Evolutionary conservation across 2,329 filamentous ascomycete genomes (phyloP).

Genomic region (Fusarium continuum): DNA sequence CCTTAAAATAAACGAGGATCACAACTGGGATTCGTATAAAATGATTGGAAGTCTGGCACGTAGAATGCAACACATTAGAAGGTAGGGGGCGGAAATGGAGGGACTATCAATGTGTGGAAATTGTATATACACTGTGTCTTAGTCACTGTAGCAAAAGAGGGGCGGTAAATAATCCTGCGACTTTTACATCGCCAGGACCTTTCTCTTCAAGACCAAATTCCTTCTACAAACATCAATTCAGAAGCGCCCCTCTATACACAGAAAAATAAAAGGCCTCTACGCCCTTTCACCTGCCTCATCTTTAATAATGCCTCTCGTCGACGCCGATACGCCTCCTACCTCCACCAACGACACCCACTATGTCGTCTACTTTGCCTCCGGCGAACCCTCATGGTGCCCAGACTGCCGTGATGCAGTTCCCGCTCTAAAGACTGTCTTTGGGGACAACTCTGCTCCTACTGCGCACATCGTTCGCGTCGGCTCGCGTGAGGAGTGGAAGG

Average conservation of each 20-base stretch:
- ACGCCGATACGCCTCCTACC: slow-evolving; percentile 39
- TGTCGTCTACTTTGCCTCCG: slow-evolving; percentile 46
- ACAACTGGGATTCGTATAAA: too few relatives aligned
- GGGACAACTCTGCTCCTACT: slow-evolving; percentile 33
- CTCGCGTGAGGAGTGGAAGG: slow-evolving; percentile 38
- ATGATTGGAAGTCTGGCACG: too few relatives aligned
- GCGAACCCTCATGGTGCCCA: slow-evolving; percentile 45
- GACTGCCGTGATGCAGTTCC: slow-evolving; percentile 43
- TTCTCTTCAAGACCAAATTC: background rate
- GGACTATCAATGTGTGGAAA: background rate
- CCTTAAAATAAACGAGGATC: too few relatives aligned
- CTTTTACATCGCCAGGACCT: background rate
- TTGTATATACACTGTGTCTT: background rate
- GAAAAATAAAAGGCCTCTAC: too few relatives aligned
- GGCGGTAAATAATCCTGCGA: too few relatives aligned
- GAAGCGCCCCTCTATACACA: background rate
- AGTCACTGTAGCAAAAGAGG: background rate
- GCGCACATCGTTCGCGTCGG: slow-evolving; percentile 44
- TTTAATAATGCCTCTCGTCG: slow-evolving; percentile 45
- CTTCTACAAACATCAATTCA: background rate
- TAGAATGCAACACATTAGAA: too few relatives aligned
- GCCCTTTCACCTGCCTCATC: too few relatives aligned
- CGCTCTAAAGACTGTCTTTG: slow-evolving; percentile 40
- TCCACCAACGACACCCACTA: slow-evolving; percentile 40
- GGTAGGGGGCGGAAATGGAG: too few relatives aligned